Conservation (phyloP, 2,329 filamentous ascomycete species). For the Phaeosphaeriaceae sp. region DNA sequence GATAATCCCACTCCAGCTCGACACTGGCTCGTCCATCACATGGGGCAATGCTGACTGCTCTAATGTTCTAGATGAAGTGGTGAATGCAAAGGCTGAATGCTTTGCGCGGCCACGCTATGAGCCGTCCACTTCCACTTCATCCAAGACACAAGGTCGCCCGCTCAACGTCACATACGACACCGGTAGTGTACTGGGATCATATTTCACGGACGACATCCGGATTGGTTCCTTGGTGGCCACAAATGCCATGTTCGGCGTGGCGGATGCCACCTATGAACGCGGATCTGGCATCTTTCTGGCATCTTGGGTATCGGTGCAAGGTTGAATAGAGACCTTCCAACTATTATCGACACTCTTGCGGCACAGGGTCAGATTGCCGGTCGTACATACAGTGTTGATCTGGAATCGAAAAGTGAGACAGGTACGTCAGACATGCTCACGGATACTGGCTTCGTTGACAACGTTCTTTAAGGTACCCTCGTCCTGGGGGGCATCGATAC, state of each 20-base stretch:
- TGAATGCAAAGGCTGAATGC: too few relatives aligned
- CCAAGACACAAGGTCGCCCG: background rate
- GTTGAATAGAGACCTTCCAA: background rate
- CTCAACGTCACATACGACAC: conserved; percentile 7
- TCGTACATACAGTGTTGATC: background rate
- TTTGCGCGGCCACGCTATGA: background rate
- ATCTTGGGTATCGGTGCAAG: background rate
- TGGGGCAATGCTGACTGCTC: conserved; percentile 2
- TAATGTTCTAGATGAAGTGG: too few relatives aligned
- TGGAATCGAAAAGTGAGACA: background rate
- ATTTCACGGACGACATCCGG: conserved; percentile 4
- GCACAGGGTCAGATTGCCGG: conserved; percentile 1
- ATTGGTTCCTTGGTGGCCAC: background rate
- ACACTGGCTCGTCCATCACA: background rate
- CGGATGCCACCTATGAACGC: background rate
- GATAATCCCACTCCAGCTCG: background rate
- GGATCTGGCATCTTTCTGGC: background rate
- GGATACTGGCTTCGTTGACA: too few relatives aligned
- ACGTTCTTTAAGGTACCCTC: too few relatives aligned
- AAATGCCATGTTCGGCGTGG: conserved; percentile 1
- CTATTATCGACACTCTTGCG: background rate
- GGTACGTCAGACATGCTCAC: background rate
- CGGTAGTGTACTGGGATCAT: conserved; percentile 1
- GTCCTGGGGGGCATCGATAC: too few relatives aligned
- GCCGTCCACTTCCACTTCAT: background rate